Evolutionary conservation across 1,284 basidiomycete species (phyloP).

Genomic region (Pseudozyma tsukubaensis): DNA sequence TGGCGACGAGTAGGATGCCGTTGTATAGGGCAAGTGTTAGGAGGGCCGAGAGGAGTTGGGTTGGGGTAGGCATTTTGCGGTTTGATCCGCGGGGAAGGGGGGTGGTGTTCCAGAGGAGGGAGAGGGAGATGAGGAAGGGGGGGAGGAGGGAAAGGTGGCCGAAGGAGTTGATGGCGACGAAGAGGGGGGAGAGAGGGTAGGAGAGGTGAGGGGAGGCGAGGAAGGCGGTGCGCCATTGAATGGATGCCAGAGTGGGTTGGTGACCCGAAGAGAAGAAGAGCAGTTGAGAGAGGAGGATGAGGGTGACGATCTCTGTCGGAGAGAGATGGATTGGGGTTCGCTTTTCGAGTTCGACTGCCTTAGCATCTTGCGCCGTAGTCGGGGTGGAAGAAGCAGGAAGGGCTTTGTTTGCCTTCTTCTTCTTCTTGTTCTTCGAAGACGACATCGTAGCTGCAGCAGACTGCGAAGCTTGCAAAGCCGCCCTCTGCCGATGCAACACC

Average conservation of each 20-base stretch:
- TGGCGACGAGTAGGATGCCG: conserved; percentile 70
- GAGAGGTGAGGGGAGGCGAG: conserved; percentile 74
- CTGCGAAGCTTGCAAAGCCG: too few species aligned
- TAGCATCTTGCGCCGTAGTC: background rate
- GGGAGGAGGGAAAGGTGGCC: conserved; percentile 78
- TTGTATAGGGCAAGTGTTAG: conserved; percentile 81
- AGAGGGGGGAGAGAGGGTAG: conserved; percentile 81
- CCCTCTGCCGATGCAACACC: conserved; percentile 26
- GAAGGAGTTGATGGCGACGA: conserved; percentile 85
- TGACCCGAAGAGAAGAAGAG: conserved; percentile 91
- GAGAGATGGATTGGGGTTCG: conserved; percentile 14
- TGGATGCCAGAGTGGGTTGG: conserved; percentile 85
- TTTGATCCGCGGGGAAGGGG: conserved; percentile 70
- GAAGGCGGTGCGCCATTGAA: conserved; percentile 97
- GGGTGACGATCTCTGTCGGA: conserved; percentile 31
- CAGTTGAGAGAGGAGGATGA: conserved; percentile 69
- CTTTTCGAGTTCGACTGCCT: background rate
- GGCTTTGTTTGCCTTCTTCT: background rate
- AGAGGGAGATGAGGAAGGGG: conserved; percentile 76
- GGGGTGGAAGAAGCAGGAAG: background rate
- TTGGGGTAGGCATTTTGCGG: conserved; percentile 22
- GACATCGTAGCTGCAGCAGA: background rate
- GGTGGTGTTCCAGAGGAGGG: conserved; percentile 89
- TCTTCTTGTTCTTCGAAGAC: background rate
- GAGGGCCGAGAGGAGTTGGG: conserved; percentile 71